A percentile compares a stretch with the other conserved stretches of the same genome.
These are phyloP conservation scores for Furcasterigmium sp. DNA, from an alignment of 2,329 filamentous ascomycete species.

Conservation along the genomic window DNA sequence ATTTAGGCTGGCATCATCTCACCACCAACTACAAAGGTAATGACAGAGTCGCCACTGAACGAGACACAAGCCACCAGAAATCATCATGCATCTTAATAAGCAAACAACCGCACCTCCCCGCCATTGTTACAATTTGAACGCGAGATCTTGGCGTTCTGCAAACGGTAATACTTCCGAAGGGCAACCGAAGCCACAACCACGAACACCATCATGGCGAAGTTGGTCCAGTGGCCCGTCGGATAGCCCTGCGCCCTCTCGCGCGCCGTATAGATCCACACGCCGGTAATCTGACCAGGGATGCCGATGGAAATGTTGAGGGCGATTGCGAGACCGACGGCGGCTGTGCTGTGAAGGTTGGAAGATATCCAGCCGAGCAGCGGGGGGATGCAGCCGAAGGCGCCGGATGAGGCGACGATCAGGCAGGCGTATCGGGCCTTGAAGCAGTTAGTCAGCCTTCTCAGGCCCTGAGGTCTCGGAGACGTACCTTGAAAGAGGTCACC, in stretches of 20 bases:
- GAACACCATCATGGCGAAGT: constrained; percentile 55
- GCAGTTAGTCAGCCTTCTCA: constrained; percentile 32
- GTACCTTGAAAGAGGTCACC: background rate
- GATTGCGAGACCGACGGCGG: constrained; percentile 62
- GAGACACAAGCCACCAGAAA: no score
- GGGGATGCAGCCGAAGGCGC: constrained; percentile 64
- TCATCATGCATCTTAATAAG: no score
- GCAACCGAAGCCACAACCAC: constrained; percentile 49
- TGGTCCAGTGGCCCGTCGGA: constrained; percentile 66
- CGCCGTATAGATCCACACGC: constrained; percentile 69
- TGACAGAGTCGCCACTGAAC: no score
- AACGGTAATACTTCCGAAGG: constrained; percentile 51
- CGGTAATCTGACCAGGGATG: constrained; percentile 66
- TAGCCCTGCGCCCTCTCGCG: constrained; percentile 57
- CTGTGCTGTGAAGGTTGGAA: constrained; percentile 61
- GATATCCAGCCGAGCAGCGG: constrained; percentile 66
- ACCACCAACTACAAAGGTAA: no score
- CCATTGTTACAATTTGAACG: constrained; percentile 22
- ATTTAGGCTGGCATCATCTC: no score
- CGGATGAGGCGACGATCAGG: constrained; percentile 61
- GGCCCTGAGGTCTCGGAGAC: background rate
- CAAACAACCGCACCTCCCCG: constrained; percentile 27
- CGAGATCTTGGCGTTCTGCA: constrained; percentile 33
- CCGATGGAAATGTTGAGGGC: constrained; percentile 64
- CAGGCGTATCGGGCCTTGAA: constrained; percentile 64